These are phyloP conservation scores for Debaryomyces hansenii DNA, from an alignment of 805 yeast genomes.

Conservation along the genomic window DNA sequence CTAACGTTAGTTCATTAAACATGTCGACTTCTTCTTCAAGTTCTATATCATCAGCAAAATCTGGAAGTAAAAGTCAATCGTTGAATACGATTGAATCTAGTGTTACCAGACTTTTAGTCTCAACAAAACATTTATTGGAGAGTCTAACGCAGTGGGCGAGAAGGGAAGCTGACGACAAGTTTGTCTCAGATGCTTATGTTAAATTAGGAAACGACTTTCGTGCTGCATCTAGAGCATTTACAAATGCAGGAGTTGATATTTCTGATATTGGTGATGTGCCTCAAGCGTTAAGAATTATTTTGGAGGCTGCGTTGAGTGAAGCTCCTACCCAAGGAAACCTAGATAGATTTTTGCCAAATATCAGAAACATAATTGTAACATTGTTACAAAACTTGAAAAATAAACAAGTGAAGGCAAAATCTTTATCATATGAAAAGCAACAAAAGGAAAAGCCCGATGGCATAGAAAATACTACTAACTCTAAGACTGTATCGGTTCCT, in stretches of 20 bases:
- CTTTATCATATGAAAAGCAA: conserved; percentile 25
- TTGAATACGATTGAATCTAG: conserved; percentile 68
- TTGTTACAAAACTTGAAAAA: conserved; percentile 75
- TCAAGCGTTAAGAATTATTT: conserved; percentile 66
- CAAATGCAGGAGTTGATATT: conserved; percentile 75
- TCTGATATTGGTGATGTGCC: conserved; percentile 92
- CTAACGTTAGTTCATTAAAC: not conserved
- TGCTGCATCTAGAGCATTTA: conserved; percentile 77
- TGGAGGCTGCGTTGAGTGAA: conserved; percentile 85
- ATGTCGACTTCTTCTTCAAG: conserved; percentile 3
- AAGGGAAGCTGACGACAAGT: conserved; percentile 72
- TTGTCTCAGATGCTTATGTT: conserved; percentile 89
- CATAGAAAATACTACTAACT: not conserved
- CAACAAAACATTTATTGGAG: conserved; percentile 87
- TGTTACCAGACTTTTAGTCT: conserved; percentile 75
- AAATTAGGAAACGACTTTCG: conserved; percentile 92
- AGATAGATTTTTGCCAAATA: conserved; percentile 78
- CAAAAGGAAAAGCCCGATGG: conserved; percentile 3
- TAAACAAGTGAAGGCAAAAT: conserved; percentile 64
- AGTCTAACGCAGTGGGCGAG: conserved; percentile 89
- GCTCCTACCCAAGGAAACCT: conserved; percentile 80
- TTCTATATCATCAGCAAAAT: conserved; percentile 2
- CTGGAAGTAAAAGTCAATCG: conserved; percentile 19
- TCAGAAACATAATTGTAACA: conserved; percentile 81
- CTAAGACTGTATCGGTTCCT: not conserved